Conservation (phyloP, 371 early-diverging fungal genomes). For the Apophysomyces trapeziformis region DNA sequence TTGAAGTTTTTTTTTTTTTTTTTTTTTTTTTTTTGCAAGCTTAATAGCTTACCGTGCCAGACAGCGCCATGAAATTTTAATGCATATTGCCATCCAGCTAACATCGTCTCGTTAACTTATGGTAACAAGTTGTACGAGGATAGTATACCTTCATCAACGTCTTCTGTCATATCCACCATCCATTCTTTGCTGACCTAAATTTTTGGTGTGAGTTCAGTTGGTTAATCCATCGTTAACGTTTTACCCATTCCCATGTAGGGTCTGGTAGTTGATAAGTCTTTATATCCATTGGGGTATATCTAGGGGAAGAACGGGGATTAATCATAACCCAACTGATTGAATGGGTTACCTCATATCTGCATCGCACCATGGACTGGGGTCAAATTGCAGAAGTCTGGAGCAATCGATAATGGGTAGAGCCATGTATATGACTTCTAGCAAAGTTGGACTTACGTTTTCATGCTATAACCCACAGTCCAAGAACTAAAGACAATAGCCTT, state of each 20-base stretch:
- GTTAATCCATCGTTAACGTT: neutral
- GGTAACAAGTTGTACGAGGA: constrained; percentile 1
- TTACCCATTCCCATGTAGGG: constrained; percentile 71
- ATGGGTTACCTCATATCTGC: constrained; percentile 41
- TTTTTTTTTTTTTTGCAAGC: no score
- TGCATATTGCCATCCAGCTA: constrained; percentile 59
- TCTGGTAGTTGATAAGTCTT: constrained; percentile 60
- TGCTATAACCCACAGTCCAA: constrained; percentile 61
- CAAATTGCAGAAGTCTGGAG: constrained; percentile 56
- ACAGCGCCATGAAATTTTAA: constrained; percentile 49
- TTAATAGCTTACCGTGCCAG: constrained; percentile 48
- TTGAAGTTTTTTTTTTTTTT: no score
- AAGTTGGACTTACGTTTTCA: constrained; percentile 47
- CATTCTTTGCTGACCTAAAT: constrained; percentile 54
- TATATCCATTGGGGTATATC: constrained; percentile 60
- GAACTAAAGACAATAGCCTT: constrained; percentile 30
- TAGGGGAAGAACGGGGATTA: constrained; percentile 11
- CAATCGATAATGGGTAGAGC: neutral
- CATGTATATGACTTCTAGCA: neutral
- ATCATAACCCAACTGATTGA: constrained; percentile 7
- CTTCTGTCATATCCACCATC: constrained; percentile 73
- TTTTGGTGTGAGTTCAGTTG: neutral
- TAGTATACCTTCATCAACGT: constrained; percentile 60
- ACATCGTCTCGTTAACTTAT: neutral
- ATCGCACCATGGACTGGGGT: constrained; percentile 69